Evolutionary conservation across 2,329 filamentous ascomycete species (phyloP), one percentile per base, ranked within the genome.

Genomic region (Biscogniauxia sp.): DNA sequence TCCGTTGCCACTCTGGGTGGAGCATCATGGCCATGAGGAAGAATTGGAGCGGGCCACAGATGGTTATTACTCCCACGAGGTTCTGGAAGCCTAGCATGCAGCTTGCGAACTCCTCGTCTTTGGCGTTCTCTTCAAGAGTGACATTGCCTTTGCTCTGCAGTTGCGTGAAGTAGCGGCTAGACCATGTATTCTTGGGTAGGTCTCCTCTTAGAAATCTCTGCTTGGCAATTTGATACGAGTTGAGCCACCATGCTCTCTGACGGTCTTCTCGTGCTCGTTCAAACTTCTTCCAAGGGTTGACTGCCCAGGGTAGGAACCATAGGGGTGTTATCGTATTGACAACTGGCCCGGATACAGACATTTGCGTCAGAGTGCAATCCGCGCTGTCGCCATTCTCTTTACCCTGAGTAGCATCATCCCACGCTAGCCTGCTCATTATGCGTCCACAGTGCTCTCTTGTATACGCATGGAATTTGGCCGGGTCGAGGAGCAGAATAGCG

Each of bases 21-120:
- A 83, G 72, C 23, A 76, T 76, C 81, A 84, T 82, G 57, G 78
- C 77, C 80, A 82, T 81, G 55, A 81, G 65, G 70, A 82, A 82
- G 73, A 81, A 82, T 69, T 82, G 78, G 66, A 82, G 68, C 8
- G 80, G 80, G 1, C 80, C 80, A 13, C 76, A 77, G 59, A 82
- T 79, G 9, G 80, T 82, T 32, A 82, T 75, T 9, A 82, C 79
- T 7, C 81, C 80, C 13, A 82, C 80, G 5, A 82, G 75, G 57
- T 80, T 81, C 66, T 82, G 74, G 64, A 83, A 83, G 0, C 80
- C 80, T 25, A 82, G 75, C 78, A 82, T 82, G 67, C 80, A 82
- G 56, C 77, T 78, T 7, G 79, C 79, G 68, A 80, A 80, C 25
- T 76, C 71, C 64, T 81, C 79, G 26, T 81, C 76, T 32, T 78